Conservation (phyloP, 2,329 filamentous ascomycete genomes). For the Colletotrichum liriopes region DNA sequence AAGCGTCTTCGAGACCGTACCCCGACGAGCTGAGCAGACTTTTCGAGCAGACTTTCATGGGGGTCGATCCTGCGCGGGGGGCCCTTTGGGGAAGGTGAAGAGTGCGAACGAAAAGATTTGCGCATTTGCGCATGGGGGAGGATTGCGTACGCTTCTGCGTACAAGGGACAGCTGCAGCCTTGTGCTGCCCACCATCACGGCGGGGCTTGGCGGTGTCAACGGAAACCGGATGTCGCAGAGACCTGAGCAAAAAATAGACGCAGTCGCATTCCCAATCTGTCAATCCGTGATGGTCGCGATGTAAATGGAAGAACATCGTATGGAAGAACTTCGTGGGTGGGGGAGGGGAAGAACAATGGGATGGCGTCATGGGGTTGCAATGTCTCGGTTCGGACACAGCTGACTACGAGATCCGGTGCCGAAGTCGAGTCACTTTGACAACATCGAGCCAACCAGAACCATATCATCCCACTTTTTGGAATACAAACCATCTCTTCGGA, state of each 20-base stretch:
- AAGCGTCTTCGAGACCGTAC: background rate
- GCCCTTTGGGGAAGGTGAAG: background rate
- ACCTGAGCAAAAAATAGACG: background rate
- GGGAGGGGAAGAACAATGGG: background rate
- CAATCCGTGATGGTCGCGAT: background rate
- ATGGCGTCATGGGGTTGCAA: conserved; percentile 26
- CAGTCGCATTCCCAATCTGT: background rate
- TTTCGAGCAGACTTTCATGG: background rate
- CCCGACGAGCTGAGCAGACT: background rate
- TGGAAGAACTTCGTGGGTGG: background rate
- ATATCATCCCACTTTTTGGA: no score
- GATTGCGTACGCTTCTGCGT: background rate
- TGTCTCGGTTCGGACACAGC: conserved; percentile 28
- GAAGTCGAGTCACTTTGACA: conserved; percentile 14
- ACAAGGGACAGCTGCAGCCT: conserved; percentile 24
- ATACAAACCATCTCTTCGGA: background rate
- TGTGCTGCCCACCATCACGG: conserved; percentile 33
- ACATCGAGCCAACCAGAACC: background rate
- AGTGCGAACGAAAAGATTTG: background rate
- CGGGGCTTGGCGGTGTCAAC: background rate
- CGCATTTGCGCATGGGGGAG: conserved; percentile 9
- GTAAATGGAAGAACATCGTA: background rate
- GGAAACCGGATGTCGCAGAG: background rate
- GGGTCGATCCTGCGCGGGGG: conserved; percentile 4
- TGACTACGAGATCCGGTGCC: conserved; percentile 28